These are phyloP conservation scores for Stygiomarasmius scandens DNA, from an alignment of 1,284 basidiomycete genomes.

Conservation along the genomic window DNA sequence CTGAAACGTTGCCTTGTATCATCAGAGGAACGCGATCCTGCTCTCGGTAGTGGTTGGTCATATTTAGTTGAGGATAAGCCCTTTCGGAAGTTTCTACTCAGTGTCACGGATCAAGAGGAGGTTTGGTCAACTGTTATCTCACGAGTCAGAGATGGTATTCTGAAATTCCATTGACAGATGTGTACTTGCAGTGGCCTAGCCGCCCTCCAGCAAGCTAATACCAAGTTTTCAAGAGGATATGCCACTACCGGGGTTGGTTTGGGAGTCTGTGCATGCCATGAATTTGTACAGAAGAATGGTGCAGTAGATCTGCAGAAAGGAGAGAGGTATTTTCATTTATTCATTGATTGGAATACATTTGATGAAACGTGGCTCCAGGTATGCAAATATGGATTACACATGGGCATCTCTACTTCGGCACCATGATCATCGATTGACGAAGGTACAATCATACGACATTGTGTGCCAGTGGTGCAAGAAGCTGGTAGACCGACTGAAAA, in stretches of 20 bases:
- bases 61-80: neutral
- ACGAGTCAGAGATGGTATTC: too few relatives aligned
- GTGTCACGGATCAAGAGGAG: slow-evolving; percentile 4
- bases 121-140: slow-evolving; percentile 6
- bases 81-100: neutral
- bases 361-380: neutral
- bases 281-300: slow-evolving; percentile 4
- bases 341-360: neutral
- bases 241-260: too few relatives aligned
- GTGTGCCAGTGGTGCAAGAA: slow-evolving; percentile 21
- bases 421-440: too few relatives aligned
- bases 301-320: neutral
- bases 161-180: too few relatives aligned
- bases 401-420: neutral
- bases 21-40: neutral
- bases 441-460: slow-evolving; percentile 15
- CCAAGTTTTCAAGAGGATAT: too few relatives aligned
- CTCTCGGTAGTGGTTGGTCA: neutral
- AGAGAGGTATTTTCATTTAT: neutral
- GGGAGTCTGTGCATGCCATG: too few relatives aligned
- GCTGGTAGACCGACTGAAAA: slow-evolving; percentile 13
- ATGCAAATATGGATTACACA: slow-evolving; percentile 4
- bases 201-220: too few relatives aligned
- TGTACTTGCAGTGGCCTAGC: too few relatives aligned
- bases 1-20: too few relatives aligned